Evolutionary conservation across 495 filamentous ascomycete species (phyloP), one percentile per base, ranked within the genome.

Genomic region (Poronia punctata): DNA sequence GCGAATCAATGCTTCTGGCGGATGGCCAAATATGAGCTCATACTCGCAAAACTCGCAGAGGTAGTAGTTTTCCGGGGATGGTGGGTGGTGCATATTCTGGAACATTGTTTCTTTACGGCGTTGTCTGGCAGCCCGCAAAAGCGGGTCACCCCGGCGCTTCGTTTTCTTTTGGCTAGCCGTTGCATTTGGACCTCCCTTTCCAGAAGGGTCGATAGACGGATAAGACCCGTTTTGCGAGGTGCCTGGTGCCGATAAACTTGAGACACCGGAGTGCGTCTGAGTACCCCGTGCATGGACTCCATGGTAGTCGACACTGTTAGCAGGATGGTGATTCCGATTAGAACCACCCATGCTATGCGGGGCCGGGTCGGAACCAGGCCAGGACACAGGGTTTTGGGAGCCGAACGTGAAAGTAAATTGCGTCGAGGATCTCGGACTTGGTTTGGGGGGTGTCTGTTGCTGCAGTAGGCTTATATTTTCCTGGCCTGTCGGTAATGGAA

Each of bases 21-120:
- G 83, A 30, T 66, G 68, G 11, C 89, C 85, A 56, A 93, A 93
- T 31, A 94, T 90, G 31, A 77, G 75, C 57, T 93, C 84, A 52
- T 93, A 88, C 52, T 92, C 82, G 58, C 86, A 90, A 56, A 93
- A 89, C 48, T 92, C 88, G 62, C 92, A 98, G 33, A 96, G 86
- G 87, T 89, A 97, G 18, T 85, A 75, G 45, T 93, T 86, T 46
- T 88, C 82, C 22, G 73, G 59, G 19, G 72, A 74, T 1, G 82
- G 82, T 4, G 82, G 83, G 48, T 92, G 80, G 44, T 84, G 83
- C 46, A 75, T 79, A 50, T 94, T 93, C 35, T 75, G 65, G 41
- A 81, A 45, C 41, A 59, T 52, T 1, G 61, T 65, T 29, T 64
- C 54, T 21, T 56, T 60, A 7, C 61, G 66, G 1, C 67, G 65